phyloP scores from a whole-genome alignment of 2,329 filamentous ascomycete species.

The Microsporum ferrugineum region DNA sequence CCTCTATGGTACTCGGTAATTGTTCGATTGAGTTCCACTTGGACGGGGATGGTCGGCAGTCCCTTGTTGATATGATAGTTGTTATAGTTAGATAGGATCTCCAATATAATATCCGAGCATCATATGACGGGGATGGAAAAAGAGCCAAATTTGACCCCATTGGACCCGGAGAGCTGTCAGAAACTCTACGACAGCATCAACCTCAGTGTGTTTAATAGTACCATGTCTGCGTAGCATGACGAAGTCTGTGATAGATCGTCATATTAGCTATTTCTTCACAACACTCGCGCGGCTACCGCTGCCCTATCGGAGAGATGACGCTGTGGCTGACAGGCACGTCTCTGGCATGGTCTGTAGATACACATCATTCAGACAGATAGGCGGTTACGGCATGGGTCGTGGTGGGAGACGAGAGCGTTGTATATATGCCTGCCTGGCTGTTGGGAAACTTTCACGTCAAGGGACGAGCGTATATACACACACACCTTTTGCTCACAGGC shows the following conservation, averaged over 20 bases:
- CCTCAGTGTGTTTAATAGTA: not conserved
- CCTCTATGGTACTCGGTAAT: not conserved
- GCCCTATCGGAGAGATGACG: not conserved
- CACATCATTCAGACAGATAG: not conserved
- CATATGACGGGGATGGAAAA: not conserved
- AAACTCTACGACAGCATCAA: not conserved
- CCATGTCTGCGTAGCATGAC: not conserved
- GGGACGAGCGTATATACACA: no score
- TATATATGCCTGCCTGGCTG: no score
- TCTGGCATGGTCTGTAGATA: not conserved
- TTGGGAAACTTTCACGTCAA: no score
- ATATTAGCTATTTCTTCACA: not conserved
- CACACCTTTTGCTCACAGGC: no score
- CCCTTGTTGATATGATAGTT: not conserved
- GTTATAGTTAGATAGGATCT: not conserved
- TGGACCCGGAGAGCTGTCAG: not conserved
- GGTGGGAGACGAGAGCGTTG: no score
- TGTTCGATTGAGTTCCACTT: not conserved
- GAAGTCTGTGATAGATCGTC: not conserved
- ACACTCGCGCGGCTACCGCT: not conserved
- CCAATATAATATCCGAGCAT: conserved; percentile 3
- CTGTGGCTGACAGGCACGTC: not conserved
- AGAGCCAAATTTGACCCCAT: not conserved
- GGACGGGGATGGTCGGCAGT: not conserved
- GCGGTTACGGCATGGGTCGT: not conserved